These are phyloP conservation scores for Bonia amplexicaulis DNA, from an alignment of 176 grass and related monocot species.

Conservation along the genomic window DNA sequence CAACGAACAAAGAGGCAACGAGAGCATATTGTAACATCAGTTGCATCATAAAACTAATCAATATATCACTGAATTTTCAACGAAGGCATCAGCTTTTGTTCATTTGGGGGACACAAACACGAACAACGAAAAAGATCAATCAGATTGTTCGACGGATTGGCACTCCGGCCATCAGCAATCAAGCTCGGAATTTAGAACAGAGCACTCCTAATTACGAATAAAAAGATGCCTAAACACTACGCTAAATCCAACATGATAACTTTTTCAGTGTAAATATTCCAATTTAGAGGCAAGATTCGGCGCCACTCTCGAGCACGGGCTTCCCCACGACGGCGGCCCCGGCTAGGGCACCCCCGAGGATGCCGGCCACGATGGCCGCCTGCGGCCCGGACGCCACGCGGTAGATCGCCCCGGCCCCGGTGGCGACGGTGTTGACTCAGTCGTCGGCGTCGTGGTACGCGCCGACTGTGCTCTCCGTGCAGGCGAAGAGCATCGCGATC, in stretches of 20 bases:
- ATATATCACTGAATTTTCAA: background rate
- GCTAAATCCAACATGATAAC: background rate
- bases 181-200: background rate
- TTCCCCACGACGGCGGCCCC: slow-evolving; percentile 41
- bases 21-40: background rate
- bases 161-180: background rate
- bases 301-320: slow-evolving; percentile 43
- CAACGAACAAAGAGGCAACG: background rate
- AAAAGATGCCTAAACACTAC: background rate
- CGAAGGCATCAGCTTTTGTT: background rate
- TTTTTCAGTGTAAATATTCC: background rate
- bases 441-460: slow-evolving; percentile 39
- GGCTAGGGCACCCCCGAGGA: slow-evolving; percentile 45
- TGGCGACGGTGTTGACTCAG: slow-evolving; percentile 52
- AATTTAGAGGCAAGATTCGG: slow-evolving; percentile 29
- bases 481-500: slow-evolving; percentile 49
- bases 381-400: slow-evolving; percentile 39
- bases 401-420: slow-evolving; percentile 50
- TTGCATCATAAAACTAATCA: background rate
- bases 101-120: background rate
- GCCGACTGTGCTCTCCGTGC: slow-evolving; percentile 33
- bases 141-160: background rate
- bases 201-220: background rate
- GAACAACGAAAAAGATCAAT: background rate
- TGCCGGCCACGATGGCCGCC: slow-evolving; percentile 30